Conservation (phyloP, 305 asterid species). For the Salvia sclarea region DNA sequence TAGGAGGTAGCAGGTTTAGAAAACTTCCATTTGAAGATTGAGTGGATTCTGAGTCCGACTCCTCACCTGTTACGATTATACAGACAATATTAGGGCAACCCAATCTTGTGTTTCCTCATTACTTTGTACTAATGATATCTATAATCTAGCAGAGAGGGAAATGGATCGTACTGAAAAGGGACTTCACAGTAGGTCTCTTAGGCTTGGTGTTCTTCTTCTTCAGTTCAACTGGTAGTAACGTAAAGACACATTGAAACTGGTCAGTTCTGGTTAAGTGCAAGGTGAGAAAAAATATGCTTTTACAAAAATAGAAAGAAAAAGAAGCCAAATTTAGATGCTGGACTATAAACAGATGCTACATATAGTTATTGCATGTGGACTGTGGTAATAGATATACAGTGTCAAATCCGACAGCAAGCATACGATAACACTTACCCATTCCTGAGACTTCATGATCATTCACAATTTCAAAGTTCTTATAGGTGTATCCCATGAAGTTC, state of each 20-base stretch:
- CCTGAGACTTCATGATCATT: constrained; percentile 88
- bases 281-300: constrained; percentile 22
- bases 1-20: constrained; percentile 67
- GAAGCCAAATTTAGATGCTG: background rate
- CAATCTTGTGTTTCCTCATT: background rate
- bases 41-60: constrained; percentile 57
- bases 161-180: constrained; percentile 78
- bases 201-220: constrained; percentile 87
- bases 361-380: background rate
- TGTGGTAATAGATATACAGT: background rate
- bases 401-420: constrained; percentile 14
- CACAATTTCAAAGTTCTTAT: constrained; percentile 88
- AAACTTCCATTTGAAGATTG: constrained; percentile 79
- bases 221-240: constrained; percentile 65
- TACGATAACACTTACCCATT: constrained; percentile 52
- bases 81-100: constrained; percentile 30
- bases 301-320: constrained; percentile 14
- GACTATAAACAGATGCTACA: background rate
- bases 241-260: constrained; percentile 22
- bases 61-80: constrained; percentile 53
- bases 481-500: constrained; percentile 93
- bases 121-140: background rate
- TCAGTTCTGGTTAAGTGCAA: background rate
- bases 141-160: constrained; percentile 14
- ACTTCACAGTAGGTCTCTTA: constrained; percentile 90